phyloP scores from a whole-genome alignment of 305 asterid genomes.

The Solanum hybrid region DNA sequence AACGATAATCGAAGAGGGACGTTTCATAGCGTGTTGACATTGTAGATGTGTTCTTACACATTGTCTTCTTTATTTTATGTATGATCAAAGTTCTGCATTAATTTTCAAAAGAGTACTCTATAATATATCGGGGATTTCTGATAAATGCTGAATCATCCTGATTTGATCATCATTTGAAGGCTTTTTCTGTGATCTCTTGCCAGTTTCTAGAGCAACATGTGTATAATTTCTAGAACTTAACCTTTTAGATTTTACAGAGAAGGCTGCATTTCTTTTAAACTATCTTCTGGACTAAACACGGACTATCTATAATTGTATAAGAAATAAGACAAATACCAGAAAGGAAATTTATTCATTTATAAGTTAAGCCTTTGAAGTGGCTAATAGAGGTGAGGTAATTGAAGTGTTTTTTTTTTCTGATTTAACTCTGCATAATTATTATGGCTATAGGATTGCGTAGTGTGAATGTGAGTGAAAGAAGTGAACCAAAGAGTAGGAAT shows the following conservation, averaged over 20 bases:
- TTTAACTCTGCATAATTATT: background rate
- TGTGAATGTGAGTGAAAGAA: background rate
- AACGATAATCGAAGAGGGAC: background rate
- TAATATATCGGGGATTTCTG: background rate
- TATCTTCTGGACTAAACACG: background rate
- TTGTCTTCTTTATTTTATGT: background rate
- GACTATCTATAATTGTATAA: background rate
- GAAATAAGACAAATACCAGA: background rate
- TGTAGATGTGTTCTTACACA: background rate
- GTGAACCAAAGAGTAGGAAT: background rate
- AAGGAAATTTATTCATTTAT: background rate
- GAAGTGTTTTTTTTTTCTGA: background rate
- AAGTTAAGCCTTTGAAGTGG: background rate
- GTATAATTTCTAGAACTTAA: background rate
- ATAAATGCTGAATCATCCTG: background rate
- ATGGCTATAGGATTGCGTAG: background rate
- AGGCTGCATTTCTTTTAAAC: background rate
- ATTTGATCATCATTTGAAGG: background rate
- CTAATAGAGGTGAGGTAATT: background rate
- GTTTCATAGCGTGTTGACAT: background rate
- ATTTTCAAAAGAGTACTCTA: background rate
- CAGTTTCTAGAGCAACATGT: background rate
- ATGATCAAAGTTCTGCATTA: background rate
- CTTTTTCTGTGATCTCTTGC: background rate
- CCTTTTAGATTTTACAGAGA: background rate